phyloP scores from a whole-genome alignment of 2,329 filamentous ascomycete species.

The Pyricularia sp. region DNA sequence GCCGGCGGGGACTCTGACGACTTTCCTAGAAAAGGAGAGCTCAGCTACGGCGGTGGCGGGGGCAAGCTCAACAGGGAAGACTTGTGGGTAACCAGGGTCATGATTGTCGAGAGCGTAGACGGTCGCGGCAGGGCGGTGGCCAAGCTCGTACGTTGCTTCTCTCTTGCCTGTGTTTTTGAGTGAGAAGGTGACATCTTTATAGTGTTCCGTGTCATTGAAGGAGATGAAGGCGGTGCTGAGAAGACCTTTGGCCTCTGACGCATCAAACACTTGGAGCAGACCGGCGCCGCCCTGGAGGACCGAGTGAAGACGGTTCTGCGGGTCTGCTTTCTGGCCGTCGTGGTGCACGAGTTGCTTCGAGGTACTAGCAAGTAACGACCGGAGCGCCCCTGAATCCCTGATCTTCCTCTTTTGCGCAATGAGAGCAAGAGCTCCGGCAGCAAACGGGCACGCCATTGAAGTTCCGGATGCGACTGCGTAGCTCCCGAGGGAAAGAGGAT shows the following conservation, averaged over 20 bases:
- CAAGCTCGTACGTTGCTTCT: conserved; percentile 23
- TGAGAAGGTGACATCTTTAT: conserved; percentile 32
- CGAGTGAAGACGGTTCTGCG: conserved; percentile 8
- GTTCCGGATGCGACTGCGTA: conserved; percentile 29
- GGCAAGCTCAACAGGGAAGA: conserved; percentile 8
- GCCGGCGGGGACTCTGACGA: conserved; percentile 15
- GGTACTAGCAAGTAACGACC: background rate
- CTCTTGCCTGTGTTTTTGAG: conserved; percentile 25
- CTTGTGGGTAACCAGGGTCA: conserved; percentile 1
- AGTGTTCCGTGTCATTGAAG: conserved; percentile 38
- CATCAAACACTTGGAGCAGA: conserved; percentile 27
- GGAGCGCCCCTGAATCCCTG: background rate
- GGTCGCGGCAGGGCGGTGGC: conserved; percentile 21
- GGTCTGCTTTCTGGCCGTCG: background rate
- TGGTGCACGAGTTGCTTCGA: conserved; percentile 1
- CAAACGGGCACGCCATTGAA: conserved; percentile 34
- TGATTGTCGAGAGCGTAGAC: conserved; percentile 20
- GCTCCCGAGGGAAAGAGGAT: conserved; percentile 20
- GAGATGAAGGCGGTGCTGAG: conserved; percentile 29
- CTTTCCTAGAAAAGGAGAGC: conserved; percentile 7
- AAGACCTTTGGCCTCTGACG: conserved; percentile 22
- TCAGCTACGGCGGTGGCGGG: conserved; percentile 9
- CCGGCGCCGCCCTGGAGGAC: conserved; percentile 30
- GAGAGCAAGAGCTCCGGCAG: conserved; percentile 28
- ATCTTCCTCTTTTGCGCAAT: conserved; percentile 20